Percentiles rank a stretch among this genome's conserved stretches.
phyloP scores from a whole-genome alignment of 2,329 filamentous ascomycete species.

The Thelonectria discophora region DNA sequence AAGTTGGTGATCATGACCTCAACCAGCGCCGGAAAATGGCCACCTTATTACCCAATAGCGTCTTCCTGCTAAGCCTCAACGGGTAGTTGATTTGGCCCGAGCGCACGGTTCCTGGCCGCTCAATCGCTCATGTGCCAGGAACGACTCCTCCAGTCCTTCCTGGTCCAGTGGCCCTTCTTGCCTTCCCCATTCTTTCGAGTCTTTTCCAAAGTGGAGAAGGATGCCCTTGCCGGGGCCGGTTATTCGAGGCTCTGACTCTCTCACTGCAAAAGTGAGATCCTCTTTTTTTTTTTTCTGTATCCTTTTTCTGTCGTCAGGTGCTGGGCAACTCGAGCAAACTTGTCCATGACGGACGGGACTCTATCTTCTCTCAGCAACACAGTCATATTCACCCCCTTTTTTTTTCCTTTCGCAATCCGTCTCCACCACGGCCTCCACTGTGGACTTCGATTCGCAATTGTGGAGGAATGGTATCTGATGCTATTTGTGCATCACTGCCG shows the following conservation, averaged over 20 bases:
- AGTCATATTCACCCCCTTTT: not conserved
- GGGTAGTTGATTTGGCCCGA: conserved; percentile 42
- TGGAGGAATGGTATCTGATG: conserved; percentile 22
- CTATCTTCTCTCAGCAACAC: conserved; percentile 8
- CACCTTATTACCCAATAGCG: conserved; percentile 48
- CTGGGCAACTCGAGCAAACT: conserved; percentile 17
- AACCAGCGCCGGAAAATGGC: conserved; percentile 39
- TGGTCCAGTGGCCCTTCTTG: too few species aligned
- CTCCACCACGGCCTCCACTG: conserved; percentile 20
- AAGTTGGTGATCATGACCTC: conserved; percentile 48
- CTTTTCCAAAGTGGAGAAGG: conserved; percentile 29
- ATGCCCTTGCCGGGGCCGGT: conserved; percentile 38
- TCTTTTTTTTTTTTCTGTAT: conserved; percentile 30
- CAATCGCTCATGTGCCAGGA: conserved; percentile 44
- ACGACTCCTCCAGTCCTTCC: conserved; percentile 30
- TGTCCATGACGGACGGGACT: not conserved
- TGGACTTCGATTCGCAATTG: conserved; percentile 23
- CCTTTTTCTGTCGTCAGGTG: conserved; percentile 37
- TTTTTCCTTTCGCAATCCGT: conserved; percentile 16
- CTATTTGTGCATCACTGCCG: not conserved
- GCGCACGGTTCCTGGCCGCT: conserved; percentile 46
- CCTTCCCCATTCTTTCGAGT: conserved; percentile 13
- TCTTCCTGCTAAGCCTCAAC: conserved; percentile 41
- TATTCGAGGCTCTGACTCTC: conserved; percentile 47
- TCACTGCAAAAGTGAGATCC: not conserved